Conservation (phyloP, 257 asterid genomes). For the Handroanthus guayacan region DNA sequence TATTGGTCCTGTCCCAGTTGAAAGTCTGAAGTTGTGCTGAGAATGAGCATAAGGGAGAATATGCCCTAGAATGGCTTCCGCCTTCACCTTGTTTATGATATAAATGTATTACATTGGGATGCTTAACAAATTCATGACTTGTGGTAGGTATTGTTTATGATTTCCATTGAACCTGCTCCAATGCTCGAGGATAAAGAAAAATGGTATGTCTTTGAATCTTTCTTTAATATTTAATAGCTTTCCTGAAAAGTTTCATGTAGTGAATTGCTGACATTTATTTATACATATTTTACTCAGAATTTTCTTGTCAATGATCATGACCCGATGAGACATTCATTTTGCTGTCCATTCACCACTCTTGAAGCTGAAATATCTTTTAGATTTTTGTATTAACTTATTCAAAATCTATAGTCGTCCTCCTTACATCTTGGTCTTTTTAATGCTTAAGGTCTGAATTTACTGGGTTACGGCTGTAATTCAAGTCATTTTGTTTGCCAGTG, state of each 20-base stretch:
- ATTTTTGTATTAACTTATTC: conserved; percentile 7
- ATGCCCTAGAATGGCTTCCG: conserved; percentile 9
- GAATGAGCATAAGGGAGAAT: not conserved
- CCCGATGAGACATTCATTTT: conserved; percentile 8
- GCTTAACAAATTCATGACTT: conserved; percentile 45
- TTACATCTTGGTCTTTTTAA: not conserved
- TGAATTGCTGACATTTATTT: conserved; percentile 13
- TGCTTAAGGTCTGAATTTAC: not conserved
- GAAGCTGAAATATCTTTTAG: conserved; percentile 3
- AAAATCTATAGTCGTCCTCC: not conserved
- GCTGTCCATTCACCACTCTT: not conserved
- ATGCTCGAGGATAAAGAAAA: conserved; percentile 99
- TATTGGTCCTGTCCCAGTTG: conserved; percentile 27
- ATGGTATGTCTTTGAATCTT: conserved; percentile 67
- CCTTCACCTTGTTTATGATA: conserved; percentile 24
- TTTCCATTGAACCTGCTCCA: conserved; percentile 97
- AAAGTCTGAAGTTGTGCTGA: conserved; percentile 28
- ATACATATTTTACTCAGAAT: conserved; percentile 4
- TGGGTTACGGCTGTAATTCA: conserved; percentile 18
- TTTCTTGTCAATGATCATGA: conserved; percentile 2
- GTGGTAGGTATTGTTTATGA: conserved; percentile 93
- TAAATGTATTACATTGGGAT: conserved; percentile 33
- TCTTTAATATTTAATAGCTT: conserved; percentile 28
- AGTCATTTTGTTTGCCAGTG: conserved; percentile 3
- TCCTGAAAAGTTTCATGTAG: conserved; percentile 13